Evolutionary conservation across 2,329 filamentous ascomycete genomes (phyloP), one percentile per base, ranked within the genome.

Genomic region (Xylariaceae sp.): DNA sequence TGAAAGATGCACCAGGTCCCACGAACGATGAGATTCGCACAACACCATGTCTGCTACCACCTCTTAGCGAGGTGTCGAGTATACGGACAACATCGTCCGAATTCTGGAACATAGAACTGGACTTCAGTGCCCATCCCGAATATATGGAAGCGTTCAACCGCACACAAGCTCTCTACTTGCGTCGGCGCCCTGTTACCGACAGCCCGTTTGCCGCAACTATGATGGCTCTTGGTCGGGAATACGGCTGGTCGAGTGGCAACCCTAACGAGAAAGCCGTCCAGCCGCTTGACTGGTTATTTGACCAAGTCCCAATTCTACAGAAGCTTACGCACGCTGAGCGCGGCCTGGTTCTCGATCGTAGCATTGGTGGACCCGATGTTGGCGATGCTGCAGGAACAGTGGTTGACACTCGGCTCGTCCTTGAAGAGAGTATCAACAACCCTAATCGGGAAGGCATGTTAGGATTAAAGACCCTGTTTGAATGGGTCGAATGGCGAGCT

Each of bases 101-200:
- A 3, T 92, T 89, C 73, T 96, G 92, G 92, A 86, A 89, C 40
- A 78, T 95, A 2, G 83, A 84, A 5, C 76, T 96, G 3, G 85
- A 94, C 66, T 90, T 96, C 59, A 74, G 74, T 3, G 74, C 77
- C 47, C 83, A 87, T 53, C 75, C 84, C 0, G 70, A 75, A 0
- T 80, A 94, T 46, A 74, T 81, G 4, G 71, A 78, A 0, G 81
- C 84, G 3, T 90, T 96, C 72, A 74, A 74, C 10, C 75, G 77
- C 18, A 85, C 85, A 22, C 89, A 95, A 62, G 88, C 83, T 1
- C 74, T 96, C 40, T 85, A 85, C 64, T 83, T 96, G 4, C 82
- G 87, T 16, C 79, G 87, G 15, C 83, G 90, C 51, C 80, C 86
- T 13, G 78, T 84, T 39, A 80, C 83, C 59, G 86, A 88, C 61